phyloP scores from a whole-genome alignment of 306 rosid species.

The Lagenaria siceraria region DNA sequence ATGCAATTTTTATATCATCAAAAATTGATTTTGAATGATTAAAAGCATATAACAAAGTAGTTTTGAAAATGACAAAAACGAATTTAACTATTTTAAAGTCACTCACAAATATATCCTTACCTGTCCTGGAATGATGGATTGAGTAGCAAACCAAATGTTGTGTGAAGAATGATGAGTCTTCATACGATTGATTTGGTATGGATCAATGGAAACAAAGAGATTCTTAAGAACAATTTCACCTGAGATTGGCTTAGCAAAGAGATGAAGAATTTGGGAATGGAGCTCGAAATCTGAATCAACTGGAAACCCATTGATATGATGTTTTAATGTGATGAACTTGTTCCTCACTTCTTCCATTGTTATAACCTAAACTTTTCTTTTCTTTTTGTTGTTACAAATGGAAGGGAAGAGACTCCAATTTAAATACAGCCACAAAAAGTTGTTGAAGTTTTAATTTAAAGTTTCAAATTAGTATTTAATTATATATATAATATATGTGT shows the following conservation, averaged over 20 bases:
- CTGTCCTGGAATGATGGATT: slow-evolving; percentile 25
- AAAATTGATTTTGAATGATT: too few relatives aligned
- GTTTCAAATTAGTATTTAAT: too few relatives aligned
- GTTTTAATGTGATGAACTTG: slow-evolving; percentile 26
- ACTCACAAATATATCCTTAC: neutral
- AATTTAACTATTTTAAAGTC: too few relatives aligned
- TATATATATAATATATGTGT: too few relatives aligned
- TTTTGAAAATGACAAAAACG: too few relatives aligned
- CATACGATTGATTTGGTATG: slow-evolving; percentile 51
- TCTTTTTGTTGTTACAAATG: too few relatives aligned
- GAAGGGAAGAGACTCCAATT: too few relatives aligned
- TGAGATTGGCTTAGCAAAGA: slow-evolving; percentile 14
- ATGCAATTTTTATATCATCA: too few relatives aligned
- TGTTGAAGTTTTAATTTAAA: too few relatives aligned
- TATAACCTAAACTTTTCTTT: too few relatives aligned
- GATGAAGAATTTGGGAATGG: slow-evolving; percentile 16
- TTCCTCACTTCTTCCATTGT: slow-evolving; percentile 36
- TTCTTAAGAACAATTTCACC: slow-evolving; percentile 36
- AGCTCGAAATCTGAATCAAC: slow-evolving; percentile 37
- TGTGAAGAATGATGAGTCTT: slow-evolving; percentile 20
- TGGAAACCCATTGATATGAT: slow-evolving; percentile 34
- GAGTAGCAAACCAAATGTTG: slow-evolving; percentile 1
- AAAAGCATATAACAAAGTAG: too few relatives aligned
- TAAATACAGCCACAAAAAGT: too few relatives aligned
- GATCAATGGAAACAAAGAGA: slow-evolving; percentile 50